Conservation (phyloP, 169 alveolate species). For the Plasmodium fragile region DNA sequence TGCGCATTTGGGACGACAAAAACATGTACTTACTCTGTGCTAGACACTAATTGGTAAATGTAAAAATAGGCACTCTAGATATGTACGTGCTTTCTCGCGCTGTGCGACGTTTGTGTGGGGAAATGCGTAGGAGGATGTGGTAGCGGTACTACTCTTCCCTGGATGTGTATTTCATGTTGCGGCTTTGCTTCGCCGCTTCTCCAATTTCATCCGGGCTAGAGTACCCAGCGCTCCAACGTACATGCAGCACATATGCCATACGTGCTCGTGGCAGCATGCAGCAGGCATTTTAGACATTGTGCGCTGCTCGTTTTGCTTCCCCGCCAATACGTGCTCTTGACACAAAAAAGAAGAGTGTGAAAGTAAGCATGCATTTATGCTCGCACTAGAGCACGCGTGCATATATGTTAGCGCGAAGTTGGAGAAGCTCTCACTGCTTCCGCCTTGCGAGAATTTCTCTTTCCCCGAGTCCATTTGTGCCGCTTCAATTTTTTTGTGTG, state of each 20-base stretch:
- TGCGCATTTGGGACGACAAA: neutral
- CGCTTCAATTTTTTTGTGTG: slow-evolving; percentile 14
- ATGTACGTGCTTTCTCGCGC: neutral
- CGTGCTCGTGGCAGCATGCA: neutral
- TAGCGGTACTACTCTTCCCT: neutral
- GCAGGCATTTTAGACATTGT: slow-evolving; percentile 36
- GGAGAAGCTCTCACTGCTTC: neutral
- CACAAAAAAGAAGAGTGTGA: neutral
- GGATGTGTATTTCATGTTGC: neutral
- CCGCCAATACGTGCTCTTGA: neutral
- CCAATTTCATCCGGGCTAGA: neutral
- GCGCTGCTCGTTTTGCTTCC: neutral
- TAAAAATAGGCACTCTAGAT: neutral
- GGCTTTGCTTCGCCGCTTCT: neutral
- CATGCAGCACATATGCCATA: neutral
- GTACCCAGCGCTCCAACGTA: neutral
- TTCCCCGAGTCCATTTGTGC: neutral
- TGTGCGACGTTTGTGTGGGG: neutral
- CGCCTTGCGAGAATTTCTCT: slow-evolving; percentile 1
- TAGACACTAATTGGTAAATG: neutral
- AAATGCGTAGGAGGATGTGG: neutral
- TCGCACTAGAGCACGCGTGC: neutral
- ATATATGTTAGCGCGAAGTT: neutral
- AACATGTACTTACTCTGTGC: neutral
- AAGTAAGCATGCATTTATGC: neutral